Conservation (phyloP, 2,329 filamentous ascomycete genomes). For the Blastomyces gilchristii region DNA sequence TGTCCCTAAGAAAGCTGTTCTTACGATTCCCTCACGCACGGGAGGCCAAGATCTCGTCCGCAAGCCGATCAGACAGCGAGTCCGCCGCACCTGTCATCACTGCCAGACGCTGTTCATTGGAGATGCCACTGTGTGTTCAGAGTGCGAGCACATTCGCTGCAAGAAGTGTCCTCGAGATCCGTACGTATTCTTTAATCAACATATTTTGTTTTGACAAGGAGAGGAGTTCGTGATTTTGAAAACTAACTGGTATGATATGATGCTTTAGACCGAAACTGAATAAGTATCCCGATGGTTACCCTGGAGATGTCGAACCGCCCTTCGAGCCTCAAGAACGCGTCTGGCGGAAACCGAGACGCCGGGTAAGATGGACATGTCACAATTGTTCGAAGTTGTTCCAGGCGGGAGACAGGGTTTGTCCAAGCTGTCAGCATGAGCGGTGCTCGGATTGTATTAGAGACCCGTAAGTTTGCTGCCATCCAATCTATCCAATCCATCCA, state of each 20-base stretch:
- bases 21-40: constrained; percentile 50
- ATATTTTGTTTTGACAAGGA: no score
- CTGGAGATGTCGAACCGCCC: constrained; percentile 34
- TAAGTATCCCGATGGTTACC: constrained; percentile 38
- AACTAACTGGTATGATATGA: background rate
- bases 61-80: constrained; percentile 60
- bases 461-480: constrained; percentile 26
- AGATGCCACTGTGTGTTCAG: constrained; percentile 52
- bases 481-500: no score
- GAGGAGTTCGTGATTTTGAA: no score
- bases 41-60: constrained; percentile 62
- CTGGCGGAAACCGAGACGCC: constrained; percentile 28
- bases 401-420: constrained; percentile 26
- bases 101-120: constrained; percentile 55
- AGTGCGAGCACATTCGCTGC: constrained; percentile 64
- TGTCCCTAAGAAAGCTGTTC: constrained; percentile 33
- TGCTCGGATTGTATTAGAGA: constrained; percentile 33
- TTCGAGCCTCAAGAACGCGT: constrained; percentile 27
- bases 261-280: constrained; percentile 28
- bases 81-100: constrained; percentile 65
- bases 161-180: constrained; percentile 68
- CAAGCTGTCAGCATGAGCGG: constrained; percentile 33
- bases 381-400: constrained; percentile 28
- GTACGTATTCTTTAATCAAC: no score
- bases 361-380: constrained; percentile 36